Evolutionary conservation across 2,329 filamentous ascomycete genomes (phyloP).

Genomic region (Apiospora sp.): DNA sequence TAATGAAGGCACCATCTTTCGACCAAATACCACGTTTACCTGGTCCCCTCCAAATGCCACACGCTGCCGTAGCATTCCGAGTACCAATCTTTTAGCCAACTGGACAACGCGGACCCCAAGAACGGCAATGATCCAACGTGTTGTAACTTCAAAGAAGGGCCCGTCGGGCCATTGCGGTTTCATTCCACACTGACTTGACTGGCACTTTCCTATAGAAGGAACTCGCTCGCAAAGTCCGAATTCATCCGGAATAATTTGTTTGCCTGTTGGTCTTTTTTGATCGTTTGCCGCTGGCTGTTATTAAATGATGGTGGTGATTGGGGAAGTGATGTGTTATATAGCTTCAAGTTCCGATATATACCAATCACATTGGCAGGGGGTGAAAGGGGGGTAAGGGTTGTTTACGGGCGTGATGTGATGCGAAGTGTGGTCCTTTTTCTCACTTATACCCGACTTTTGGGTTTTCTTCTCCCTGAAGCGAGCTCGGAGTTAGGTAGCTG

Average conservation of each 20-base stretch:
- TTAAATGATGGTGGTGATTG: background rate
- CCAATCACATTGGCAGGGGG: background rate
- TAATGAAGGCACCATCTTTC: slow-evolving; percentile 13
- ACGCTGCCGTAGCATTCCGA: background rate
- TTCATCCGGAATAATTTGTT: background rate
- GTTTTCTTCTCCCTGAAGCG: background rate
- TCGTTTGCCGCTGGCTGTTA: background rate
- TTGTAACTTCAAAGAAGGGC: background rate
- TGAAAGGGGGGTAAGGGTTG: background rate
- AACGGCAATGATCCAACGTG: background rate
- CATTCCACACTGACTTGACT: slow-evolving; percentile 3
- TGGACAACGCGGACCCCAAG: background rate
- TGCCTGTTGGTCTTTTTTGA: background rate
- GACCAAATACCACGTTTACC: slow-evolving; percentile 11
- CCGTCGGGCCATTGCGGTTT: slow-evolving; percentile 4
- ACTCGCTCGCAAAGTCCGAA: background rate
- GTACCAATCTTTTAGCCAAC: background rate
- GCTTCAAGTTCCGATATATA: background rate
- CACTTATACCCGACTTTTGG: background rate
- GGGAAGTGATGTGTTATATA: background rate
- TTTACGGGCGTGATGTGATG: background rate
- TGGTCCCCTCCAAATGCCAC: slow-evolving; percentile 10
- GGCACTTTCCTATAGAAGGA: slow-evolving; percentile 4
- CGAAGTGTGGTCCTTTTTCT: background rate
- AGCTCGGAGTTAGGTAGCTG: background rate